Evolutionary conservation across 2,329 filamentous ascomycete genomes (phyloP).

Genomic region (Penicillium sp.): DNA sequence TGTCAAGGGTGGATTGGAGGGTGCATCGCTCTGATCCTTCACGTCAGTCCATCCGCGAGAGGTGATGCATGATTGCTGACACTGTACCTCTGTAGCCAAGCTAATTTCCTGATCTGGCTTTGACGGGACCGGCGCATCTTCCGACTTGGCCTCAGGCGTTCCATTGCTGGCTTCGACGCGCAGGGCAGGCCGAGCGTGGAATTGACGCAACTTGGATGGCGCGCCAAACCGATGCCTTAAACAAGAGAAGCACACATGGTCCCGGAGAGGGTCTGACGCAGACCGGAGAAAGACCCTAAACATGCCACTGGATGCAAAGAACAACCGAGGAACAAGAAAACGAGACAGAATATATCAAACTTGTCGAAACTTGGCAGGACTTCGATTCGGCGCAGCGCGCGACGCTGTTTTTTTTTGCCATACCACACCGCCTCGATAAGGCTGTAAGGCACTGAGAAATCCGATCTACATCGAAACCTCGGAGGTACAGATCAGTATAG

Average conservation of each 20-base stretch:
- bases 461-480: not conserved
- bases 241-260: conserved; percentile 37
- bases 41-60: not conserved
- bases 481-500: not conserved
- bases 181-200: conserved; percentile 22
- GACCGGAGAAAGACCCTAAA: conserved; percentile 37
- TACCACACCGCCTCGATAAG: conserved; percentile 6
- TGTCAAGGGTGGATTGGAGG: not conserved
- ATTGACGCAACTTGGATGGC: conserved; percentile 24
- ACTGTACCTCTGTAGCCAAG: not conserved
- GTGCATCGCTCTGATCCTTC: not conserved
- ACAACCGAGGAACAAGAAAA: conserved; percentile 1
- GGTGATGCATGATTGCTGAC: not conserved
- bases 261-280: conserved; percentile 32
- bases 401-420: conserved; percentile 18
- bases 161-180: conserved; percentile 10
- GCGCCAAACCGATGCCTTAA: conserved; percentile 24
- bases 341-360: not conserved
- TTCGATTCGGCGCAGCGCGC: conserved; percentile 2
- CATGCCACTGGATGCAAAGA: conserved; percentile 24
- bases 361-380: not conserved
- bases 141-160: not conserved
- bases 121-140: not conserved
- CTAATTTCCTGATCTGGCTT: not conserved
- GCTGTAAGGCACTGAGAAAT: not conserved